Evolutionary conservation across 176 grass and related monocot genomes (phyloP).

Genomic region (Carex myosuroides): DNA sequence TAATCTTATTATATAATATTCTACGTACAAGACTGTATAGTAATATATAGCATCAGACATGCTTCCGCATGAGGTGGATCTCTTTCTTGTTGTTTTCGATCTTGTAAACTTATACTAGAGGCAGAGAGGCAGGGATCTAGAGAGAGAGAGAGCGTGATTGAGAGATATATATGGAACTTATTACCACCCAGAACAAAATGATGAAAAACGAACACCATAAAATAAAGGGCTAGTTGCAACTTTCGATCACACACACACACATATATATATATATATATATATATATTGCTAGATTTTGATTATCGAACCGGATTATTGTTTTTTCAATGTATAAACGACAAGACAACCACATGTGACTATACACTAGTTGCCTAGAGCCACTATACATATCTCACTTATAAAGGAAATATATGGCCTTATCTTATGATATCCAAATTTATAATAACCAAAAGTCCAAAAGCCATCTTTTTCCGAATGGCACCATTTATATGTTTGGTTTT

Average conservation of each 20-base stretch:
- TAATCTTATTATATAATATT: background rate
- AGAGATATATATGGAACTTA: background rate
- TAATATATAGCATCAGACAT: conserved; percentile 9
- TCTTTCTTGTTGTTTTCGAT: background rate
- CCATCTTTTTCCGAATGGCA: background rate
- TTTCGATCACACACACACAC: background rate
- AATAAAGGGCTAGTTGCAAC: background rate
- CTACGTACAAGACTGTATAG: background rate
- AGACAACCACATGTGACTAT: conserved; percentile 18
- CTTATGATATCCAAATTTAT: background rate
- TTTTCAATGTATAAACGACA: conserved; percentile 9
- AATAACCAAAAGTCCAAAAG: background rate
- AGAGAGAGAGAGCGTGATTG: background rate
- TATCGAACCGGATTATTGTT: conserved; percentile 7
- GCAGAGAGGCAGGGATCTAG: background rate
- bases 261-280: too few relatives aligned
- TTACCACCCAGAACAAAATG: background rate
- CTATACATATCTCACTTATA: background rate
- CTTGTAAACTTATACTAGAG: background rate
- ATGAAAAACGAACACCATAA: background rate
- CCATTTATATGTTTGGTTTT: background rate
- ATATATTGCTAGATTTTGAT: background rate
- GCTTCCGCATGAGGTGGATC: conserved; percentile 22
- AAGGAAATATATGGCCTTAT: background rate
- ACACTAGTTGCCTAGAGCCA: background rate